These are phyloP conservation scores for Grosmannia serpens DNA, from an alignment of 2,329 filamentous ascomycete genomes.

Conservation along the genomic window DNA sequence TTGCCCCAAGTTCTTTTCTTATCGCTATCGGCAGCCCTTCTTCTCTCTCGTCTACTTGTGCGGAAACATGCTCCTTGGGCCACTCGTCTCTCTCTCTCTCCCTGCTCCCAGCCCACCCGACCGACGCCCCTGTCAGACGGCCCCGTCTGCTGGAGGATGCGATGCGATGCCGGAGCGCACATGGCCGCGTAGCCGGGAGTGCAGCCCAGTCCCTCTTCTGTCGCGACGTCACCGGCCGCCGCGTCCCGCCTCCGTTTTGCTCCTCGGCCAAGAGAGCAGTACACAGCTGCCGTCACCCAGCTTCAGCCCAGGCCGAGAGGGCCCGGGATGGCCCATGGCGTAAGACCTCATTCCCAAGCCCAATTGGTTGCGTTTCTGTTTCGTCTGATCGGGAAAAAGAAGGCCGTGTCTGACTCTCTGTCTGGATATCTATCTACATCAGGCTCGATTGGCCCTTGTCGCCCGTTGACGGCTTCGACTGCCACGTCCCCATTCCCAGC, in stretches of 20 bases:
- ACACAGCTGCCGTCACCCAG: neutral
- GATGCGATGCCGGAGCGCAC: conserved; percentile 8
- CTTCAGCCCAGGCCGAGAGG: neutral
- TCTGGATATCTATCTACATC: neutral
- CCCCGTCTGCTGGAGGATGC: conserved; percentile 11
- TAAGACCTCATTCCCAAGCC: neutral
- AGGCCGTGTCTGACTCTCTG: too few relatives aligned
- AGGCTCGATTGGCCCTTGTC: neutral
- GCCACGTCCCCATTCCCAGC: neutral
- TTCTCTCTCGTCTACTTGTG: too few relatives aligned
- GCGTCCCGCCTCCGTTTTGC: neutral
- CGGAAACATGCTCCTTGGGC: neutral
- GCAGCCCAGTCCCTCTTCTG: neutral
- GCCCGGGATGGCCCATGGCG: neutral
- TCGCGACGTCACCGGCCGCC: neutral
- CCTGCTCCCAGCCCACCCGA: neutral
- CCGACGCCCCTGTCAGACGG: neutral
- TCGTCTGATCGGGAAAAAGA: too few relatives aligned
- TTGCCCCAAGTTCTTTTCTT: neutral
- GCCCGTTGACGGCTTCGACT: neutral
- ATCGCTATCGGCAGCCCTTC: neutral
- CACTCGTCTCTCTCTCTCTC: neutral
- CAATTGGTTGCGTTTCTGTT: too few relatives aligned
- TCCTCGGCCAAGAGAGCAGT: neutral
- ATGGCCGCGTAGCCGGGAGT: conserved; percentile 4